Evolutionary conservation across 257 asterid species (phyloP).

Genomic region (Fraxinus anomala): DNA sequence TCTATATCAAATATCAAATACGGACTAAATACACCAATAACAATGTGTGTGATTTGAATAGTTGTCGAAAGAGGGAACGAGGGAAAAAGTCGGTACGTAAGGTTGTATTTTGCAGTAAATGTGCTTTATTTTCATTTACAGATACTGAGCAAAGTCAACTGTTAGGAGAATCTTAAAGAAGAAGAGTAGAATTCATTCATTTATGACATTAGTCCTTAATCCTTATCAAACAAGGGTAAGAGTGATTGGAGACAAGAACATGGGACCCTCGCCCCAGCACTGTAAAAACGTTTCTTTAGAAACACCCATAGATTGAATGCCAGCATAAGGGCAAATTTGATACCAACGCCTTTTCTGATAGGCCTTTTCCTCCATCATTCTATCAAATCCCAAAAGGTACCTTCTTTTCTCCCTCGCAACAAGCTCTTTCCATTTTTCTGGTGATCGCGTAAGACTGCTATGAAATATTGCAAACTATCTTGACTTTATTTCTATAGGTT

Average conservation of each 20-base stretch:
- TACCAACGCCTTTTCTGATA: conserved; percentile 20
- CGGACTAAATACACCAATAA: too few species aligned
- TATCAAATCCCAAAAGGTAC: conserved; percentile 6
- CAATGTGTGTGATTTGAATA: too few species aligned
- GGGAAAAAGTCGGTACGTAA: too few species aligned
- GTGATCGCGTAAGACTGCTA: background rate
- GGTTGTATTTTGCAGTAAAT: too few species aligned
- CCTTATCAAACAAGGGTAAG: background rate
- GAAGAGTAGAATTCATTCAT: too few species aligned
- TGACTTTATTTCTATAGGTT: conserved; percentile 1
- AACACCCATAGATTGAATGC: background rate
- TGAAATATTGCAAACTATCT: conserved; percentile 6
- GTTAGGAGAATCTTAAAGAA: too few species aligned
- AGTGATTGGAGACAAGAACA: conserved; percentile 7
- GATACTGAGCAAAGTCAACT: too few species aligned
- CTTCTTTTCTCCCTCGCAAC: conserved; percentile 18
- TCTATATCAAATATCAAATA: too few species aligned
- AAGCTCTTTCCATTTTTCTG: background rate
- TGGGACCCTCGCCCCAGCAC: background rate
- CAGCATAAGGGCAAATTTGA: conserved; percentile 17
- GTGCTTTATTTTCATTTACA: too few species aligned
- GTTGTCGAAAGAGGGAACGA: too few species aligned
- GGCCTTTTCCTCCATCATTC: conserved; percentile 17
- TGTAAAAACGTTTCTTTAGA: background rate
- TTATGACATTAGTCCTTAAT: background rate